Conservation (phyloP, 176 grass and related monocot species). For the Bolboschoenus planiculmis region DNA sequence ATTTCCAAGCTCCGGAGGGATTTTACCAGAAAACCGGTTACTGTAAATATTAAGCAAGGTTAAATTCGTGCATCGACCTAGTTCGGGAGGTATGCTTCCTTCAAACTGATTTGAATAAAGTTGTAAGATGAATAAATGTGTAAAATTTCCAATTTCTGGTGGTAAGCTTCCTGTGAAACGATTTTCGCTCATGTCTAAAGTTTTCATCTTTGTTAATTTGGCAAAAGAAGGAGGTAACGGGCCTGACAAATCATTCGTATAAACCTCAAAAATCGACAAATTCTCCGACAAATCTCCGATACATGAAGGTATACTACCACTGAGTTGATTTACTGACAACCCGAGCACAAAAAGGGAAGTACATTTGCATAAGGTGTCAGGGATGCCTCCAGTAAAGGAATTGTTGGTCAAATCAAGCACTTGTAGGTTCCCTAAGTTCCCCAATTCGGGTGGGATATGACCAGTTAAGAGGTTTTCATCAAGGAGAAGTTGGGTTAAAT, state of each 20-base stretch:
- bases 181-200: constrained; percentile 44
- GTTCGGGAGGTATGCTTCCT: constrained; percentile 44
- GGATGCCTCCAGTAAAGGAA: constrained; percentile 42
- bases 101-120: constrained; percentile 36
- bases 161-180: constrained; percentile 52
- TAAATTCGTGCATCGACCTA: constrained; percentile 67
- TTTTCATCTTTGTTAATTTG: constrained; percentile 34
- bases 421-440: constrained; percentile 36
- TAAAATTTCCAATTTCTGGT: constrained; percentile 48
- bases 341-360: constrained; percentile 34
- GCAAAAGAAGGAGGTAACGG: constrained; percentile 54
- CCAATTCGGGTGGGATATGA: constrained; percentile 53
- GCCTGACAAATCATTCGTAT: constrained; percentile 33
- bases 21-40: constrained; percentile 54
- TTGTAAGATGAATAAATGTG: constrained; percentile 35
- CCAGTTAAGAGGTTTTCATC: constrained; percentile 41
- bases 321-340: constrained; percentile 42
- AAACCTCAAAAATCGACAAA: constrained; percentile 16
- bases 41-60: constrained; percentile 40
- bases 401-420: constrained; percentile 34
- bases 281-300: constrained; percentile 39
- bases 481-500: constrained; percentile 31
- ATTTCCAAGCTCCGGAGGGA: constrained; percentile 63
- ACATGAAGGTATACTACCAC: constrained; percentile 47
- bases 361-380: constrained; percentile 61